phyloP scores from a whole-genome alignment of 1,139 yeast species.

The Zygoascus sp. region DNA sequence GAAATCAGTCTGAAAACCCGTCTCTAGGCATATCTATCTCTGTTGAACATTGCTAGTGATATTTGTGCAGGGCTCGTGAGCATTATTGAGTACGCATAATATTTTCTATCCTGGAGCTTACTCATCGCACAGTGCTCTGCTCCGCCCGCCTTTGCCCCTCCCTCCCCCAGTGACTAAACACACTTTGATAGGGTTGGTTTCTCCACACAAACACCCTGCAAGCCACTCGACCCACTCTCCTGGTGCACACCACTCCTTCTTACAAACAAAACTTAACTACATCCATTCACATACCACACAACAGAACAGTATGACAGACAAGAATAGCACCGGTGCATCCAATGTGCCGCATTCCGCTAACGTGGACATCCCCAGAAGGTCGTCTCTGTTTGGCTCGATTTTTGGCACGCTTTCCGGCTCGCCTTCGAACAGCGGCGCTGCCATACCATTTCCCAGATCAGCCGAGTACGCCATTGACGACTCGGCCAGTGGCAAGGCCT shows the following conservation, averaged over 20 bases:
- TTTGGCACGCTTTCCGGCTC: slow-evolving; percentile 9
- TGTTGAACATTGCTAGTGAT: too few relatives aligned
- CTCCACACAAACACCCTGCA: too few relatives aligned
- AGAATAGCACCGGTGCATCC: not conserved
- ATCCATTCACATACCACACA: not conserved
- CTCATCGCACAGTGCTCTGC: too few relatives aligned
- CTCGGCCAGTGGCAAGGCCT: slow-evolving; percentile 2
- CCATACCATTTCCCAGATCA: not conserved
- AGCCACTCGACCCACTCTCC: too few relatives aligned
- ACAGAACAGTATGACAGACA: slow-evolving; percentile 2
- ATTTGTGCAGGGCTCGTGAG: too few relatives aligned
- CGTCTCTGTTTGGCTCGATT: slow-evolving; percentile 8
- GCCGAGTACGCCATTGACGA: slow-evolving; percentile 5
- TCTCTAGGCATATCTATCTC: too few relatives aligned
- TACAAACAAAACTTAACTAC: not conserved
- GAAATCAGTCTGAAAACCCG: not conserved
- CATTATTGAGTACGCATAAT: too few relatives aligned
- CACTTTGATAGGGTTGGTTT: too few relatives aligned
- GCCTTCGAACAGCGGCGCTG: slow-evolving; percentile 3
- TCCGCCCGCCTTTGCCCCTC: too few relatives aligned
- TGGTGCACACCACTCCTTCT: not conserved
- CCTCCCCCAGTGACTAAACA: too few relatives aligned
- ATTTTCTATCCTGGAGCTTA: too few relatives aligned
- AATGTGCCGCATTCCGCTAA: slow-evolving; percentile 5
- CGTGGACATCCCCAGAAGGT: slow-evolving; percentile 8